A percentile compares a stretch with the other conserved stretches of the same genome.
Conservation (phyloP, 2,329 filamentous ascomycete genomes). For the Ophiostoma tasmaniense region DNA sequence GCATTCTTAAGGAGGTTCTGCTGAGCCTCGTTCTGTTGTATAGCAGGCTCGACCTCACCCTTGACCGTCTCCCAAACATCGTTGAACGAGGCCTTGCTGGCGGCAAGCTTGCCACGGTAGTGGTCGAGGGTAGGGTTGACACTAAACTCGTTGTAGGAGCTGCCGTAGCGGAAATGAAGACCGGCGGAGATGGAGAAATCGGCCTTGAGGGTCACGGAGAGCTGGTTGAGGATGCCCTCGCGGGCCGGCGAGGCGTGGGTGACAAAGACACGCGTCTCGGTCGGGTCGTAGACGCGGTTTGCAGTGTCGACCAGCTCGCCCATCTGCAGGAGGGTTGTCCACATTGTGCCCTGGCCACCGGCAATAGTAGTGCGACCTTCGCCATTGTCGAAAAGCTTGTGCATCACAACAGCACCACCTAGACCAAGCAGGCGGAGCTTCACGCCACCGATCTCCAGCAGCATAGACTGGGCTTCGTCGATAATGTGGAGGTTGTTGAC, state of each 20-base stretch:
- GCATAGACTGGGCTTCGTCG: slow-evolving; percentile 91
- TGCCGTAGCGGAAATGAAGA: slow-evolving; percentile 96
- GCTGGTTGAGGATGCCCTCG: slow-evolving; percentile 93
- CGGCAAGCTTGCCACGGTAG: slow-evolving; percentile 95
- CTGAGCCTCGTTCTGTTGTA: slow-evolving; percentile 86
- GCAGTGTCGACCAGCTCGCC: slow-evolving; percentile 96
- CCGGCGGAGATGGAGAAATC: slow-evolving; percentile 98
- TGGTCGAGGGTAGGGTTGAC: slow-evolving; percentile 97
- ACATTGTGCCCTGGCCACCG: slow-evolving; percentile 97
- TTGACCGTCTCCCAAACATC: slow-evolving; percentile 99
- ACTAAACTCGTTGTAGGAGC: slow-evolving; percentile 99
- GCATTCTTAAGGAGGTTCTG: slow-evolving; percentile 88
- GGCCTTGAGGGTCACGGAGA: slow-evolving; percentile 93
- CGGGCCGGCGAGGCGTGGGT: slow-evolving; percentile 95
- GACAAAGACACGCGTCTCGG: slow-evolving; percentile 91
- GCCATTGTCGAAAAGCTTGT: slow-evolving; percentile 98
- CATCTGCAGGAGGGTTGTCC: slow-evolving; percentile 97
- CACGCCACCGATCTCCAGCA: slow-evolving; percentile 89
- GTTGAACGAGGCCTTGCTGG: slow-evolving; percentile 96
- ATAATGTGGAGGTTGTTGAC: slow-evolving; percentile 96
- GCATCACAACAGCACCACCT: slow-evolving; percentile 96
- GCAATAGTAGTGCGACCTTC: slow-evolving; percentile 97
- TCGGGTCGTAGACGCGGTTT: slow-evolving; percentile 95
- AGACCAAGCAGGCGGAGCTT: slow-evolving; percentile 90
- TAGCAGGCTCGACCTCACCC: slow-evolving; percentile 87